Evolutionary conservation across 2,329 filamentous ascomycete species (phyloP), one percentile per base, ranked within the genome.

Genomic region (Sporothrix humicola): DNA sequence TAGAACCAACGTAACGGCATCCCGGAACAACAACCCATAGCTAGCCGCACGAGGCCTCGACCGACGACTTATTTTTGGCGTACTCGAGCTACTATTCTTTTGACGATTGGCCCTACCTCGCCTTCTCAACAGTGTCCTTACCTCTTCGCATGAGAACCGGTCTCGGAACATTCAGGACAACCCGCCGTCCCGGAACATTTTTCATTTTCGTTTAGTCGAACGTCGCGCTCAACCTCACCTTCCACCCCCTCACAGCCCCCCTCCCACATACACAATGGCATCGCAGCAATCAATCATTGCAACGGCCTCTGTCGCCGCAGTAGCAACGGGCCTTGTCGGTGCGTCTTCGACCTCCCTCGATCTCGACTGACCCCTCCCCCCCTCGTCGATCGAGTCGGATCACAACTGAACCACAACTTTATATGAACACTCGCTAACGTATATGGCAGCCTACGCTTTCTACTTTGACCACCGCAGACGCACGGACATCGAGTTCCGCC

Each of bases 401-500:
- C 31, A 37, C 31, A 37, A 37, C 31, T 7, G 31, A 37, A 37
- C 31, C 31, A 37, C 31, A 37, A 37, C 31, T 7, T 37, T 37
- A 37, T 37, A 37, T 26, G 20, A 4, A 13, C 46, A 48, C 46
- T 48, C 46, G 31, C 50, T 56, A 69, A 42, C n/a, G 1, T 15
- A 9, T 20, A 15, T 71, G 8, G 54, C 78, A 91, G 89, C 87
- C 77, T 92, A 92, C 79, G 89, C 87, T 76, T 81, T 88, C 78
- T 92, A 91, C 83, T 92, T 92, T 82, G 90, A 92, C 82, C 87
- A 90, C 80, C 86, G 88, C 80, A 87, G 90, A 78, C 89, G 90
- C 77, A 86, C 85, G 79, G 85, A 90, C 78, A 83, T 89, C 79
- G 87, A 90, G 78, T 92, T 92, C 84, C 87, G 90, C 79, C 88